Evolutionary conservation across 163 green algal genomes (phyloP).

Genomic region (Trebouxia gelatinosa): DNA sequence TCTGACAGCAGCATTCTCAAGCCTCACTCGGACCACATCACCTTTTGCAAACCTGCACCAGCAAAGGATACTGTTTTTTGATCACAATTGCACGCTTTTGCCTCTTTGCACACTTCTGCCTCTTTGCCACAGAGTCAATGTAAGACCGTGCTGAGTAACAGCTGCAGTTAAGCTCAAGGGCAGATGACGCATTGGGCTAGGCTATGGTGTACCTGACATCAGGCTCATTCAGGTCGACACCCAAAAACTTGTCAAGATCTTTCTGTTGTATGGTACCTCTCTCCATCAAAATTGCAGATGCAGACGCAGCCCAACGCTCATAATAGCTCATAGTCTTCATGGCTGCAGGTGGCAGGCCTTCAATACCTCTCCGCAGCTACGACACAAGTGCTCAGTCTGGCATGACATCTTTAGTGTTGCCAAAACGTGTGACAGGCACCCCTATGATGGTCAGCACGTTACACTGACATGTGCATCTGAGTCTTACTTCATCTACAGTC

Average conservation of each 20-base stretch:
- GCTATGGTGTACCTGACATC: neutral
- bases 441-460: neutral
- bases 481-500: neutral
- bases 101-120: neutral
- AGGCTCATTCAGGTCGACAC: conserved; percentile 21
- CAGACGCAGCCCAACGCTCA: conserved; percentile 45
- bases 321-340: conserved; percentile 12
- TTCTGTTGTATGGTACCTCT: conserved; percentile 40
- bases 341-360: conserved; percentile 10
- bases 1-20: conserved; percentile 42
- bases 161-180: neutral
- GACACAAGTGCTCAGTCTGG: neutral
- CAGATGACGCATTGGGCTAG: neutral
- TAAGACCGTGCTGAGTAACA: neutral
- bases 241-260: conserved; percentile 45
- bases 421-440: neutral
- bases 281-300: conserved; percentile 41
- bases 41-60: conserved; percentile 42
- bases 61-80: neutral
- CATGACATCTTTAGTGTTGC: neutral
- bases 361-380: conserved; percentile 3
- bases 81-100: neutral
- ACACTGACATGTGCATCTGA: neutral
- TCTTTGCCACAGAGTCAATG: neutral
- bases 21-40: conserved; percentile 45